A percentile compares a stretch with the other conserved stretches of the same genome.
phyloP scores from a whole-genome alignment of 306 rosid genomes.

The Crotalaria pallida region DNA sequence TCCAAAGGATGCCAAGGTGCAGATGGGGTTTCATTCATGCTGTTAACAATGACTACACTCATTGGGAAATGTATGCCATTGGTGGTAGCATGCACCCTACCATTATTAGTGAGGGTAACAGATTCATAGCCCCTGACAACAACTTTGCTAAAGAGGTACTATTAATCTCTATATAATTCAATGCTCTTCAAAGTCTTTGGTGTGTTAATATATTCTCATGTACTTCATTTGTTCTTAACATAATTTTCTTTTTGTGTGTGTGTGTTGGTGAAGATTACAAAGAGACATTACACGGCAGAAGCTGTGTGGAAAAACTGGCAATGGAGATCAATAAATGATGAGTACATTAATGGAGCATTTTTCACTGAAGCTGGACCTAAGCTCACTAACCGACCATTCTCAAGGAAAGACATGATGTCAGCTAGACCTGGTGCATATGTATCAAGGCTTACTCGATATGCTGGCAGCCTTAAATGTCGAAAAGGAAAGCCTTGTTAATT shows the following conservation, averaged over 20 bases:
- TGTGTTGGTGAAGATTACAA: conserved; percentile 53
- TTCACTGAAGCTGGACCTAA: conserved; percentile 40
- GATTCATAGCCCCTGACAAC: conserved; percentile 67
- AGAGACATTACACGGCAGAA: conserved; percentile 42
- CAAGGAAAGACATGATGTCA: conserved; percentile 38
- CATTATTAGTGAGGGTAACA: conserved; percentile 80
- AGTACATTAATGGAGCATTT: conserved; percentile 62
- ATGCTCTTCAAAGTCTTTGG: neutral
- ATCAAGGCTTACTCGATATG: conserved; percentile 37
- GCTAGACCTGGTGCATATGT: conserved; percentile 47
- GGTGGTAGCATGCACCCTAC: conserved; percentile 82
- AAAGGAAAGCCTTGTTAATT: conserved; percentile 53
- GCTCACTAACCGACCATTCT: conserved; percentile 13
- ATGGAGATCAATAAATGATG: conserved; percentile 78
- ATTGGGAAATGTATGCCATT: conserved; percentile 91
- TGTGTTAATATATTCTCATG: too few relatives aligned
- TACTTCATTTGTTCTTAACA: neutral
- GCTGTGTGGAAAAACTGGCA: conserved; percentile 50
- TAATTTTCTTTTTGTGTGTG: neutral
- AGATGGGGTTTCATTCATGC: conserved; percentile 75
- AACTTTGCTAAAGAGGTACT: conserved; percentile 51
- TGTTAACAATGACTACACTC: conserved; percentile 80
- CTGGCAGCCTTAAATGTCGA: conserved; percentile 45
- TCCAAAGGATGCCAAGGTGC: conserved; percentile 87
- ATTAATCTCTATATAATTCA: neutral